phyloP scores from a whole-genome alignment of 495 filamentous ascomycete genomes.

The Pyrenopolyporus hunteri region DNA sequence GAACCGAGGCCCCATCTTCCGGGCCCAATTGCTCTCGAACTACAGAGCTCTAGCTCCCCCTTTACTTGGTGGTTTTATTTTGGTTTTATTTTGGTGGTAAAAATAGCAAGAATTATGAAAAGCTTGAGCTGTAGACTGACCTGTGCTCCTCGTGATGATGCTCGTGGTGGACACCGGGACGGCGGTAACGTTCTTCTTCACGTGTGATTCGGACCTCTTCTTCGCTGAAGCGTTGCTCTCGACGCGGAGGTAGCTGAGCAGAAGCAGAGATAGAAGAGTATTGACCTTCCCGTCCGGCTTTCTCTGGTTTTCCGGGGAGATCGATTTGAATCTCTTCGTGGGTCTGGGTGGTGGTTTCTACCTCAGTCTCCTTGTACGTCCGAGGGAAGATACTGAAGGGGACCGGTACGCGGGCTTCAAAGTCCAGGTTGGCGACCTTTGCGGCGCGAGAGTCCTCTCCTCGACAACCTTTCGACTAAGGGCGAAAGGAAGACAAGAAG shows the following conservation, averaged over 20 bases:
- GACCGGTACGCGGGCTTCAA: conserved; percentile 98
- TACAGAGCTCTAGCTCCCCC: too few relatives aligned
- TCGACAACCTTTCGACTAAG: conserved; percentile 87
- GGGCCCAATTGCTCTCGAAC: too few relatives aligned
- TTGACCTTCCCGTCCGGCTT: conserved; percentile 95
- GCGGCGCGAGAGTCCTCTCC: conserved; percentile 74
- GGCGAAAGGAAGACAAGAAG: conserved; percentile 97
- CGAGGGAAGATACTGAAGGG: conserved; percentile 99
- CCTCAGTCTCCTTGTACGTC: conserved; percentile 92
- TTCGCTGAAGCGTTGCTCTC: conserved; percentile 71
- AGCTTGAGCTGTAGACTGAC: conserved; percentile 33
- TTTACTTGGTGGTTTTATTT: too few relatives aligned
- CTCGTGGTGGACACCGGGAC: conserved; percentile 63
- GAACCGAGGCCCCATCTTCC: too few relatives aligned
- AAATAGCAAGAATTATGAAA: not conserved
- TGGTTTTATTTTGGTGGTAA: too few relatives aligned
- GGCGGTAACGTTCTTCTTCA: conserved; percentile 70
- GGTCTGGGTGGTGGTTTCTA: conserved; percentile 75
- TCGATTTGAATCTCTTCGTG: conserved; percentile 87
- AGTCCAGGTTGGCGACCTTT: conserved; percentile 97
- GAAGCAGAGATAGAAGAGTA: conserved; percentile 67
- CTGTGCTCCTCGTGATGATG: conserved; percentile 60
- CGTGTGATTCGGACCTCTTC: conserved; percentile 80
- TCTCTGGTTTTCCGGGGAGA: conserved; percentile 65
- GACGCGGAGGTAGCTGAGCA: conserved; percentile 66